Conservation (phyloP, 208 protist species). For the Vickermania spadyakhi region DNA sequence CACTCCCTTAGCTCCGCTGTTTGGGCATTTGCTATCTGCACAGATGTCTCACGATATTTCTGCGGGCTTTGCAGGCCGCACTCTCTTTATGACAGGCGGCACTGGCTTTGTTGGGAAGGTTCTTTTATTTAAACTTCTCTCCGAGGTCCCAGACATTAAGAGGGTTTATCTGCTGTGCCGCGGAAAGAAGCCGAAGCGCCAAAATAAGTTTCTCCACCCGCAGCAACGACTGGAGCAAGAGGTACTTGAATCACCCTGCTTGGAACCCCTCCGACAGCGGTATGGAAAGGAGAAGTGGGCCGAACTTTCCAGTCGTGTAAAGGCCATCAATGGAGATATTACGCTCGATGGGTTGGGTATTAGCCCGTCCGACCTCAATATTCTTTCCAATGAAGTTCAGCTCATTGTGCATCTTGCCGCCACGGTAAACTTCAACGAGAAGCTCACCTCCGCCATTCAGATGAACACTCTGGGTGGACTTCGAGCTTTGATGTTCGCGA, state of each 20-base stretch:
- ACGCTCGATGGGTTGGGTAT: constrained; percentile 57
- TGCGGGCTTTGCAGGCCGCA: constrained; percentile 45
- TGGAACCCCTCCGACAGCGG: constrained; percentile 46
- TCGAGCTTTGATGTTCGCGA: constrained; percentile 65
- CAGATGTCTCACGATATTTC: constrained; percentile 59
- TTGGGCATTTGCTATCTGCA: too few relatives aligned
- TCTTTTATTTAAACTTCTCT: constrained; percentile 69
- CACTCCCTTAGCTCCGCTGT: too few relatives aligned
- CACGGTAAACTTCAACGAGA: constrained; percentile 83
- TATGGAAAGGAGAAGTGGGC: constrained; percentile 57
- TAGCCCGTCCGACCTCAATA: constrained; percentile 29
- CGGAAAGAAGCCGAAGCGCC: constrained; percentile 56
- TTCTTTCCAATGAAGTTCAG: constrained; percentile 34
- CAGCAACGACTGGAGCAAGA: constrained; percentile 73
- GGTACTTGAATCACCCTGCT: constrained; percentile 60
- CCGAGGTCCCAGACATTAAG: constrained; percentile 63
- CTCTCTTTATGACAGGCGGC: constrained; percentile 70
- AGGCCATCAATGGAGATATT: constrained; percentile 65
- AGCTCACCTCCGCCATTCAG: constrained; percentile 55
- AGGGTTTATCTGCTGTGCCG: constrained; percentile 70
- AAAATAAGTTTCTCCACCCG: constrained; percentile 45
- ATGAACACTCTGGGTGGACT: constrained; percentile 80
- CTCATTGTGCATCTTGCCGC: constrained; percentile 83
- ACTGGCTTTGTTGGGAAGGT: constrained; percentile 88
- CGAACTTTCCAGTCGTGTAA: constrained; percentile 31